Evolutionary conservation across 202 grass and related monocot genomes (phyloP), one percentile per base, ranked within the genome.

Genomic region (Panicum hallii): DNA sequence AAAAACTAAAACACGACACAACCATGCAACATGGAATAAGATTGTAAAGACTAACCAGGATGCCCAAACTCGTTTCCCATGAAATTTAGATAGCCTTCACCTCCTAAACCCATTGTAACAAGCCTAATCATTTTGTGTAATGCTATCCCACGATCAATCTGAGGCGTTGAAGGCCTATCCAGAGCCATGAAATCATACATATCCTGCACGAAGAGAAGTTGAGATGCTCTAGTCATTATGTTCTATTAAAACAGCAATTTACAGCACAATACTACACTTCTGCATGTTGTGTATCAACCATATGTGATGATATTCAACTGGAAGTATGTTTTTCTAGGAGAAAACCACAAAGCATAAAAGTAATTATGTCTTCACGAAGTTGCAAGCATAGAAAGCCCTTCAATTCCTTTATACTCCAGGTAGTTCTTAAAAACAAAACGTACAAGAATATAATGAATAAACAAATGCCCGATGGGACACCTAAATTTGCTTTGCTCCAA

Each of bases 31-130:
- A 78, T 58, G 40, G 6, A 82, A 67, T 34, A 82, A 89, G 83
- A 49, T 75, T 86, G 79, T 88, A 90, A 89, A 92, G 84, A 91
- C 97, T 89, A 73, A 95, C 96, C 96, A 72, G 97, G 93, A 94
- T 99, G 97, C 38, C 93, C 93, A 70, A 99, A 99, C 86, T 99
- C 97, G 83, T 99, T 99, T 72, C 97, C 97, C 93, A 99, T 99
- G 61, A 99, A 97, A 83, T 99, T 99, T 63, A 99, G 91, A 90
- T 99, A 99, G 34, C 97, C 97, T 84, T 99, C 91, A 47, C 97
- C 97, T 84, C 97, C 97, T 88, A 99, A 87, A 83, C 86, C 83
- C 97, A 99, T 99, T 46, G 97, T 99, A 79, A 99, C 20, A 66
- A 99, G 93, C 88, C 97, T 94, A 86, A 99, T 94, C 93, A 99